Percentiles rank a stretch among this genome's conserved stretches.
These are phyloP conservation scores for Myotisia sp. DNA, from an alignment of 2,329 filamentous ascomycete genomes.

Conservation along the genomic window DNA sequence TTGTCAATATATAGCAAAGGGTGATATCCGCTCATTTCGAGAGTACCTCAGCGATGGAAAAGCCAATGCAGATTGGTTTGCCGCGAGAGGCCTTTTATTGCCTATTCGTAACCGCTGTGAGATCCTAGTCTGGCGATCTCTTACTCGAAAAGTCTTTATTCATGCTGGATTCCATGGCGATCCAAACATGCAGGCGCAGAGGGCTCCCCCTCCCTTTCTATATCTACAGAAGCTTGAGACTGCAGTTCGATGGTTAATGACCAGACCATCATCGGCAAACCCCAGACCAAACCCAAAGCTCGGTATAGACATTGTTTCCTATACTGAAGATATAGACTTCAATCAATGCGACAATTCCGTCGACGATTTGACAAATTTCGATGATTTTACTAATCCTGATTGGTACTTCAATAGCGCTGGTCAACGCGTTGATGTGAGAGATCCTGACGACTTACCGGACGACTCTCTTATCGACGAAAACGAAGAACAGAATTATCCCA, in stretches of 20 bases:
- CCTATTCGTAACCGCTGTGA: slow-evolving; percentile 64
- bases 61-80: slow-evolving; percentile 55
- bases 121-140: slow-evolving; percentile 67
- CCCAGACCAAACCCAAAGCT: neutral
- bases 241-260: slow-evolving; percentile 51
- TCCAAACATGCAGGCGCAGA: slow-evolving; percentile 23
- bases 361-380: slow-evolving; percentile 14
- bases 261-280: slow-evolving; percentile 1
- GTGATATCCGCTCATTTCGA: slow-evolving; percentile 62
- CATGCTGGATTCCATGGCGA: slow-evolving; percentile 59
- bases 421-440: slow-evolving; percentile 8
- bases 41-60: slow-evolving; percentile 44
- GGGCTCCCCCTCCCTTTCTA: slow-evolving; percentile 54
- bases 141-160: slow-evolving; percentile 64
- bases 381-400: slow-evolving; percentile 24
- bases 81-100: slow-evolving; percentile 59
- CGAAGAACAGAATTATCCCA: neutral
- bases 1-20: slow-evolving; percentile 55
- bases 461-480: neutral
- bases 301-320: slow-evolving; percentile 7
- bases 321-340: slow-evolving; percentile 23
- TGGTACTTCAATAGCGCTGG: slow-evolving; percentile 24
- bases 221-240: slow-evolving; percentile 54
- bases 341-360: slow-evolving; percentile 12
- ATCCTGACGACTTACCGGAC: slow-evolving; percentile 6